Conservation (phyloP, 192 early-diverging fungal genomes). For the Coemansia sp. region DNA sequence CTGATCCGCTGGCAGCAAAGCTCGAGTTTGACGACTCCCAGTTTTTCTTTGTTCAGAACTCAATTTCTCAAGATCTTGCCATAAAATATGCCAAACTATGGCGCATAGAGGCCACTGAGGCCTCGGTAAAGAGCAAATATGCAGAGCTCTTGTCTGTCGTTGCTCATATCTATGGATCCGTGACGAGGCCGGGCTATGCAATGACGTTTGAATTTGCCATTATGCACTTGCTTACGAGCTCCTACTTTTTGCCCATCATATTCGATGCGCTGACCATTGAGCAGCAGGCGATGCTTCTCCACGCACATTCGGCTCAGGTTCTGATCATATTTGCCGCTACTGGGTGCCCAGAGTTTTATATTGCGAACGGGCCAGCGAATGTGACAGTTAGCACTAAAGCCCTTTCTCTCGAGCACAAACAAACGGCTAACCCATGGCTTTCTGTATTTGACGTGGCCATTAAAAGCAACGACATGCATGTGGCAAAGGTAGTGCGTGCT, state of each 20-base stretch:
- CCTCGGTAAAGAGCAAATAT: slow-evolving; percentile 38
- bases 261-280: slow-evolving; percentile 34
- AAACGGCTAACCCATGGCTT: slow-evolving; percentile 48
- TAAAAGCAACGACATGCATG: slow-evolving; percentile 54
- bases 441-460: slow-evolving; percentile 49
- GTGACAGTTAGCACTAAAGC: not conserved
- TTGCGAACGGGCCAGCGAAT: slow-evolving; percentile 17
- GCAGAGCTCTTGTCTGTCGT: slow-evolving; percentile 42
- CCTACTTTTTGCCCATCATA: slow-evolving; percentile 52
- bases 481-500: slow-evolving; percentile 54
- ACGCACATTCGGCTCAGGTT: slow-evolving; percentile 26
- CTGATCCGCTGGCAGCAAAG: slow-evolving; percentile 25
- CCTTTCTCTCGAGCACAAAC: not conserved
- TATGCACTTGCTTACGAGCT: slow-evolving; percentile 58
- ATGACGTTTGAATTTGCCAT: slow-evolving; percentile 29
- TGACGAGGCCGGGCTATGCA: slow-evolving; percentile 26
- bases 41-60: slow-evolving; percentile 4
- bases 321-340: slow-evolving; percentile 40
- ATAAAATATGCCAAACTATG: slow-evolving; percentile 46
- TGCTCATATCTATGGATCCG: slow-evolving; percentile 38
- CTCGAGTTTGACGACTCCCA: slow-evolving; percentile 8
- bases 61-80: slow-evolving; percentile 12
- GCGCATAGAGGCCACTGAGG: slow-evolving; percentile 27
- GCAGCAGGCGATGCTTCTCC: slow-evolving; percentile 47
- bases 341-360: slow-evolving; percentile 46